Evolutionary conservation across 169 alveolate genomes (phyloP).

Genomic region (Babesia ovis): DNA sequence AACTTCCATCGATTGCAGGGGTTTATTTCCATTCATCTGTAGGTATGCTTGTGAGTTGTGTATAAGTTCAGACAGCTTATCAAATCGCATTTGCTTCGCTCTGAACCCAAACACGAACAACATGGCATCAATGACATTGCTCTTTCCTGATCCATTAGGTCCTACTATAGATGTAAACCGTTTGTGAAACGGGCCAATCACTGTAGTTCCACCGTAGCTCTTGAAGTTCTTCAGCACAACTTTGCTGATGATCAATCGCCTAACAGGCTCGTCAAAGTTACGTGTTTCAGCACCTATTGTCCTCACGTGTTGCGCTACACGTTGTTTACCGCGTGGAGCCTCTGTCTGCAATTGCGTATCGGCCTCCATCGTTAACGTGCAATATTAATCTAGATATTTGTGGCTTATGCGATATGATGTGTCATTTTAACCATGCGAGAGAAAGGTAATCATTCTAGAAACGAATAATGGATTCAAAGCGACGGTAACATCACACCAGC

Average conservation of each 20-base stretch:
- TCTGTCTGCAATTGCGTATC: no score
- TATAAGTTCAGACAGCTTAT: conserved; percentile 90
- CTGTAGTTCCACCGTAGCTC: conserved; percentile 91
- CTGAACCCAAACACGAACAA: conserved; percentile 97
- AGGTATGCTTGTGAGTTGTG: conserved; percentile 89
- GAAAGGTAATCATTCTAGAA: no score
- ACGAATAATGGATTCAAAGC: no score
- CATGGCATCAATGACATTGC: conserved; percentile 98
- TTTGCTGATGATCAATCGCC: conserved; percentile 86
- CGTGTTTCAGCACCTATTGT: conserved; percentile 65
- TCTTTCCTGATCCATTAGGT: conserved; percentile 99
- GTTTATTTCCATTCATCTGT: conserved; percentile 65
- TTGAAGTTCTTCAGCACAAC: conserved; percentile 93
- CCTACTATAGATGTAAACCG: conserved; percentile 92
- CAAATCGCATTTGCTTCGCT: conserved; percentile 95
- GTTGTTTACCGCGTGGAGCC: conserved; percentile 14
- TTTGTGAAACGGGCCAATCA: conserved; percentile 93
- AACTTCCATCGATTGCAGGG: conserved; percentile 85
- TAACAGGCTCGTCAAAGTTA: conserved; percentile 42
- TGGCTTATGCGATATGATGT: no score
- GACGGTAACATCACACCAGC: no score
- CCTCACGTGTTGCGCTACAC: conserved; percentile 47
- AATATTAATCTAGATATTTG: no score
- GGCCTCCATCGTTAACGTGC: no score
- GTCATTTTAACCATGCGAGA: no score